Base-by-base conservation (phyloP, 768 basidiomycete genomes). In the Termitomyces sp. region DNA sequence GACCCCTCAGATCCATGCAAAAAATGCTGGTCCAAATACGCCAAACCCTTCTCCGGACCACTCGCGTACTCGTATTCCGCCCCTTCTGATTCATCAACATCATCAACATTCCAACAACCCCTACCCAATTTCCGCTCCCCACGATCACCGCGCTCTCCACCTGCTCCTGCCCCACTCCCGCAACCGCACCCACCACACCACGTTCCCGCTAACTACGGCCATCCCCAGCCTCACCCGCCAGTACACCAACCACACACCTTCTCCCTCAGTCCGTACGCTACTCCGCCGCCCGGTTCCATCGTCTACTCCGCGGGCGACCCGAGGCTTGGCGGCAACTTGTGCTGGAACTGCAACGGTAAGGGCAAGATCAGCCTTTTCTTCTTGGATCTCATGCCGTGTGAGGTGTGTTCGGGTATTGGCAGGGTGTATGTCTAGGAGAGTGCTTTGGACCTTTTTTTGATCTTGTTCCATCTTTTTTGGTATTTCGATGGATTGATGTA, bases 21-120 rank as follows among this genome's bases (percentile, higher is more conserved):
- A 57, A 81, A 79, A 56, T 93, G 92, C 72, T 93, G 90, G 91
- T 72, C 77, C 6, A 85, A 84, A 62, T 86, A 86, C 69, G 77
- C 78, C 0, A 83, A 80, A 61, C 74, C 79, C 0, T 92, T 84
- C 68, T 65, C 74, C 0, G 87, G 87, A 3, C 80, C 87, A 5
- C 70, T 91, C 16, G 73, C 77, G 0, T 85, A 84, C 63, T 78
- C 77, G 61, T 76, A 11, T 79, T 55, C 70, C 3, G 32, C 41
- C 33, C 5, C 62, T 4, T 30, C 49, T 3, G 22, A 44, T 14
- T 5, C 20, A 6, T 24, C 43, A 0, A 1, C 20, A 6, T 11
- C 41, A 11, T 43, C 41, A 10, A 71, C 69, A 3, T 72, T 74
- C 55, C 76, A 78, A 57, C 67, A 73, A 5, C 76, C 78, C 0